Evolutionary conservation across 495 filamentous ascomycete species (phyloP), one percentile per base, ranked within the genome.

Genomic region (Trichoderma reesei): DNA sequence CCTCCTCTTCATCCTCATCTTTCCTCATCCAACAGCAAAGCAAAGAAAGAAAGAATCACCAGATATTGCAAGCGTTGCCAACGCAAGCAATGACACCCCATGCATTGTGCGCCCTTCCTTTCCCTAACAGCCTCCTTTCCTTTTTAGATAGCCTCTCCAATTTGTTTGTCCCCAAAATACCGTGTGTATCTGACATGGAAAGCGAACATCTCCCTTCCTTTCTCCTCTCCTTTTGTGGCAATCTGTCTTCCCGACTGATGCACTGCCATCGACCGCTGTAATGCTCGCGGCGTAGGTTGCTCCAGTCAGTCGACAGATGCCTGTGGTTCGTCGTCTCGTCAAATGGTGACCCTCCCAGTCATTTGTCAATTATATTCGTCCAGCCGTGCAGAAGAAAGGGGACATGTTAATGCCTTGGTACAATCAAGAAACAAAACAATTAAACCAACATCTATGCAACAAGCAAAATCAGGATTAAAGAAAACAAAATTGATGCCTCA

Each of bases 401-500:
- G 18, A 16, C 51, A 56, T 56, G 9, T 56, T 31, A 10, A 56
- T 56, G 51, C 20, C 26, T 56, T 56, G 51, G 34, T 56, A 56
- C 51, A 56, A 33, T 56, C 51, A 56, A 56, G 20, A 56, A 34
- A 56, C 9, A 18, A 56, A 34, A 56, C 9, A 18, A 8, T 48
- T 18, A 48, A 18, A 48, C 18, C 44, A 48, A 18, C 44, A 48
- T 48, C 51, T 56, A 56, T 56, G 51, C 51, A 56, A 56, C 51
- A 56, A 56, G 51, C 51, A 56, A 56, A 56, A 56, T 18, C 16
- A 48, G 8, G 3, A 44, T 14, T 13, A 54, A 8, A 54, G 31
- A 54, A 54, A 54, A 34, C 9, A 20, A 63, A 51, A 66, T 51
- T 26, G 62, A 61, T 64, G 61, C 60, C 51, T 46, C 38, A 46